These are phyloP conservation scores for Solanum ossicruentum DNA, from an alignment of 257 asterid genomes.

Conservation along the genomic window DNA sequence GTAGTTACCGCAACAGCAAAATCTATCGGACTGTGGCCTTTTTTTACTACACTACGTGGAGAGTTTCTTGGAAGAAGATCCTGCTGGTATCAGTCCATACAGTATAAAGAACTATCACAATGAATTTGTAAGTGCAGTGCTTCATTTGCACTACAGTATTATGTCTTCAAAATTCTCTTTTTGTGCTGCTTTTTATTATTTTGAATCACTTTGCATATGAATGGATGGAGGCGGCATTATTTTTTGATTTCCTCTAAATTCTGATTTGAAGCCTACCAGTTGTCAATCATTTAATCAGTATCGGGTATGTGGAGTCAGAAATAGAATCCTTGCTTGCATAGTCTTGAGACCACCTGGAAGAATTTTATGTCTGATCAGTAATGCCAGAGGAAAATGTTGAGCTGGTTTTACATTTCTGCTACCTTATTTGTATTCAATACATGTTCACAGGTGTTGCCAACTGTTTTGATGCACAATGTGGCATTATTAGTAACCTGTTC, in stretches of 20 bases:
- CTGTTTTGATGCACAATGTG: background rate
- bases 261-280: background rate
- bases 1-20: constrained; percentile 97
- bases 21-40: constrained; percentile 84
- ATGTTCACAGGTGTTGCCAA: background rate
- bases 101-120: constrained; percentile 43
- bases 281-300: background rate
- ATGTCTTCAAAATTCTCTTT: background rate
- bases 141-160: constrained; percentile 2
- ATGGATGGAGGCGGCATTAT: background rate
- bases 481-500: background rate
- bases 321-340: background rate
- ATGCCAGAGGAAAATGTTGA: background rate
- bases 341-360: background rate
- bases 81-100: constrained; percentile 48
- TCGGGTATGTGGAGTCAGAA: background rate
- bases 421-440: background rate
- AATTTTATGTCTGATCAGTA: background rate
- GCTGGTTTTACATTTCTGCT: background rate
- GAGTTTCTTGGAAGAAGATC: constrained; percentile 74
- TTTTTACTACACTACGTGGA: constrained; percentile 92
- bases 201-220: background rate
- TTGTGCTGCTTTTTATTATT: background rate
- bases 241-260: background rate
- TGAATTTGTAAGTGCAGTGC: constrained; percentile 48